phyloP scores from a whole-genome alignment of 805 yeast species.

The Candida ponderosae region DNA sequence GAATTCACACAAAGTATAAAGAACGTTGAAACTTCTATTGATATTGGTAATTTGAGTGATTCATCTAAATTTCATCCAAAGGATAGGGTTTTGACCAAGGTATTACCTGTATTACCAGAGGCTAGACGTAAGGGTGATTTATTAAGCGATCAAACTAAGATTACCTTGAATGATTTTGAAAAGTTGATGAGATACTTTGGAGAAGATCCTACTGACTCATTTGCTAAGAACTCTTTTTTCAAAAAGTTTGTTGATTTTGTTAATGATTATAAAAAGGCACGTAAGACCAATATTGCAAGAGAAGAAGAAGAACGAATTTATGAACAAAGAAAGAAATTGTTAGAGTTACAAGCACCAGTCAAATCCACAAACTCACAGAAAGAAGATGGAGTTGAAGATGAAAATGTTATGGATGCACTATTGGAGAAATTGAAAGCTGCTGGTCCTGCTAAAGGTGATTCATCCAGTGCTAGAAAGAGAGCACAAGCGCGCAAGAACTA shows the following conservation, averaged over 20 bases:
- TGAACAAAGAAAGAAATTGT: slow-evolving; percentile 51
- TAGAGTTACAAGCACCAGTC: slow-evolving; percentile 28
- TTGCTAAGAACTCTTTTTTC: slow-evolving; percentile 53
- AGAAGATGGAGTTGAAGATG: slow-evolving; percentile 26
- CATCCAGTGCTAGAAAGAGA: slow-evolving; percentile 72
- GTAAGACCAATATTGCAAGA: slow-evolving; percentile 52
- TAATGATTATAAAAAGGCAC: slow-evolving; percentile 54
- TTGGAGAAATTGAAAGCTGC: slow-evolving; percentile 83
- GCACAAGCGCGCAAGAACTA: slow-evolving; percentile 66
- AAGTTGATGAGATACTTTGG: slow-evolving; percentile 65
- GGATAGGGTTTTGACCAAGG: slow-evolving; percentile 50
- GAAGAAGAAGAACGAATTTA: slow-evolving; percentile 65
- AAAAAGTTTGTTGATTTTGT: slow-evolving; percentile 53
- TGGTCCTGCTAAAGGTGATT: slow-evolving; percentile 70
- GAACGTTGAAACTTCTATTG: slow-evolving; percentile 45
- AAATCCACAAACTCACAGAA: slow-evolving; percentile 20
- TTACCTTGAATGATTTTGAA: slow-evolving; percentile 45
- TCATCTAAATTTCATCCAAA: slow-evolving; percentile 55
- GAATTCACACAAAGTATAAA: slow-evolving; percentile 45
- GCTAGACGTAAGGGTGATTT: slow-evolving; percentile 46
- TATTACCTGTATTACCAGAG: slow-evolving; percentile 43
- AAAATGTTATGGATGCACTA: slow-evolving; percentile 73
- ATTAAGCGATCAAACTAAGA: slow-evolving; percentile 40
- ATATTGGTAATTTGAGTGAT: slow-evolving; percentile 60
- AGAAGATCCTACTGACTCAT: slow-evolving; percentile 48